Percentiles rank a stretch among this genome's conserved stretches.
phyloP scores from a whole-genome alignment of 1,284 basidiomycete genomes.

The Cutaneotrichosporon arboriforme region DNA sequence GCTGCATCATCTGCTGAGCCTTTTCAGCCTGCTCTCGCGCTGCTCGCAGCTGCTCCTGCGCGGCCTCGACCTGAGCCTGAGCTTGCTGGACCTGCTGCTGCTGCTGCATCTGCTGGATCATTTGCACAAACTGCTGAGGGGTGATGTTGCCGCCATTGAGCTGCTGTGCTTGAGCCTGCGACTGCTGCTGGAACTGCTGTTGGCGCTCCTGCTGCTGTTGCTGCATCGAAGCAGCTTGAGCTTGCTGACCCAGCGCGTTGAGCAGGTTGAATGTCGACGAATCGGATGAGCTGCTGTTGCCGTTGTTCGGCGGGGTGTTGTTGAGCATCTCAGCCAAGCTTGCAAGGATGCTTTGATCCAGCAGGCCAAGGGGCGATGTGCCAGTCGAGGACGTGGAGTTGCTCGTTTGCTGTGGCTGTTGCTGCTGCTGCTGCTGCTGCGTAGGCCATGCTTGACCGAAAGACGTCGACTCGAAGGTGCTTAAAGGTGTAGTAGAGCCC shows the following conservation, averaged over 20 bases:
- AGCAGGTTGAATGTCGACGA: slow-evolving; percentile 14
- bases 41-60: slow-evolving; percentile 9
- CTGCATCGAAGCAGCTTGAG: slow-evolving; percentile 3
- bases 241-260: slow-evolving; percentile 6
- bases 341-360: slow-evolving; percentile 13
- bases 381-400: not conserved
- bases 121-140: slow-evolving; percentile 5
- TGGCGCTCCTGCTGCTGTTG: slow-evolving; percentile 3
- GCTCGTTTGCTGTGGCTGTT: not conserved
- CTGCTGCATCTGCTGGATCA: slow-evolving; percentile 11
- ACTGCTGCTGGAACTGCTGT: slow-evolving; percentile 6
- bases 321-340: slow-evolving; percentile 12
- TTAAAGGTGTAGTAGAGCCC: too few species aligned
- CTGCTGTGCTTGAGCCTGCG: slow-evolving; percentile 7
- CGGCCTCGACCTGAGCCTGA: slow-evolving; percentile 7
- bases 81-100: slow-evolving; percentile 5
- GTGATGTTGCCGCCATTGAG: not conserved
- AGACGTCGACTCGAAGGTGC: slow-evolving; percentile 7
- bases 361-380: not conserved
- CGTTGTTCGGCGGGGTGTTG: not conserved
- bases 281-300: slow-evolving; percentile 6
- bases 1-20: slow-evolving; percentile 9
- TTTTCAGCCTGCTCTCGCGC: slow-evolving; percentile 8
- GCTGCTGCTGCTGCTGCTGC: slow-evolving; percentile 3
- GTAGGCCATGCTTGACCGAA: slow-evolving; percentile 2